Conservation (phyloP, 176 grass and related monocot genomes). For the Zoysia japonica region DNA sequence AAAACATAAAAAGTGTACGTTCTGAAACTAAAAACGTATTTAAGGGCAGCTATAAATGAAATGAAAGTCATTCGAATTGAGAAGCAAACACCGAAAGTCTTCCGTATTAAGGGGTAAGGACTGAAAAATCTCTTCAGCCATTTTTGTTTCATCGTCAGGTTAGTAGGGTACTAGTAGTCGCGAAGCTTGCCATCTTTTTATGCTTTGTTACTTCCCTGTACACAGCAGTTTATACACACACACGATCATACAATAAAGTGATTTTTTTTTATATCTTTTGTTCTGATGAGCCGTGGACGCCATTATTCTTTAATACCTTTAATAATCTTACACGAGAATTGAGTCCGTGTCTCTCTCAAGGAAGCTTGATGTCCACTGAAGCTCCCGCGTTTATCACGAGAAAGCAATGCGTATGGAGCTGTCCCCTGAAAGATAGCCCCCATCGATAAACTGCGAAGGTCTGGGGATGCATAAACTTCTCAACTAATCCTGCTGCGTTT, state of each 20-base stretch:
- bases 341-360: constrained; percentile 2
- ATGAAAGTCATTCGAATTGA: too few species aligned
- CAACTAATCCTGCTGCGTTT: background rate
- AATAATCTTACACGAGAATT: constrained; percentile 8
- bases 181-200: background rate
- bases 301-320: constrained; percentile 3
- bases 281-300: background rate
- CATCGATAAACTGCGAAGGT: background rate
- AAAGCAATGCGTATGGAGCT: constrained; percentile 21
- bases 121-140: too few species aligned
- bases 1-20: too few species aligned
- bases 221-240: constrained; percentile 11
- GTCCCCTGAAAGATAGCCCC: background rate
- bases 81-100: too few species aligned
- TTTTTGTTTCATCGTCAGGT: too few species aligned
- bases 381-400: constrained; percentile 20
- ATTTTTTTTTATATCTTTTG: constrained; percentile 13
- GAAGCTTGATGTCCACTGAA: background rate
- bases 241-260: background rate
- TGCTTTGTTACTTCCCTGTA: background rate
- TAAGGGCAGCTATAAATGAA: too few species aligned
- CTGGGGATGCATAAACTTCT: background rate
- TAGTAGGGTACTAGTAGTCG: background rate
- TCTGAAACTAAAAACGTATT: too few species aligned
- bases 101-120: too few species aligned